Evolutionary conservation across 805 yeast genomes (phyloP).

Genomic region (Myxozyma mucilagina): DNA sequence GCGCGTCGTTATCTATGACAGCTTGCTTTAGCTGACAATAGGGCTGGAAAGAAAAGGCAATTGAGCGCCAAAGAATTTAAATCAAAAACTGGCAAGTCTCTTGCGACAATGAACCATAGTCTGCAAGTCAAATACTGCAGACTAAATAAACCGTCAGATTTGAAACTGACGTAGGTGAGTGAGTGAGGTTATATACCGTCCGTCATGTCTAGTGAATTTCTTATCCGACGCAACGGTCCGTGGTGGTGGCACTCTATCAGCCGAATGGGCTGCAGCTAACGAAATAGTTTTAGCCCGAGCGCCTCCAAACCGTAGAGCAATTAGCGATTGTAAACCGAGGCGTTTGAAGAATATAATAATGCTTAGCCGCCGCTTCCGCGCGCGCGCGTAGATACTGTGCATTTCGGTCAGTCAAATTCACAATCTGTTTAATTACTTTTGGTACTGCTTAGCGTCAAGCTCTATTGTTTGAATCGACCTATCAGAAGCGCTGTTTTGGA

Average conservation of each 20-base stretch:
- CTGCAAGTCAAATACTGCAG: too few species aligned
- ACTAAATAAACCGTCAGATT: neutral
- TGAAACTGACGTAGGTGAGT: neutral
- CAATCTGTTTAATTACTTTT: too few species aligned
- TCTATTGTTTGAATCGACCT: too few species aligned
- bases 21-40: too few species aligned
- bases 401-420: neutral
- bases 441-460: too few species aligned
- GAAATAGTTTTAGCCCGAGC: neutral
- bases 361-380: neutral
- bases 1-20: too few species aligned
- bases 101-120: too few species aligned
- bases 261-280: neutral
- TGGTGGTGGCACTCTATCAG: neutral
- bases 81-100: too few species aligned
- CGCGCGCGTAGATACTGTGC: neutral
- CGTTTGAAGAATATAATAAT: neutral
- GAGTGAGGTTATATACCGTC: neutral
- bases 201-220: neutral
- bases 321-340: neutral
- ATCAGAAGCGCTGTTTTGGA: too few species aligned
- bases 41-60: too few species aligned
- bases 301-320: neutral
- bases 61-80: too few species aligned
- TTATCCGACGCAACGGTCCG: constrained; percentile 1